Evolutionary conservation across 371 early-diverging fungal species (phyloP), one percentile per base, ranked within the genome.

Genomic region (Mucor indicus): DNA sequence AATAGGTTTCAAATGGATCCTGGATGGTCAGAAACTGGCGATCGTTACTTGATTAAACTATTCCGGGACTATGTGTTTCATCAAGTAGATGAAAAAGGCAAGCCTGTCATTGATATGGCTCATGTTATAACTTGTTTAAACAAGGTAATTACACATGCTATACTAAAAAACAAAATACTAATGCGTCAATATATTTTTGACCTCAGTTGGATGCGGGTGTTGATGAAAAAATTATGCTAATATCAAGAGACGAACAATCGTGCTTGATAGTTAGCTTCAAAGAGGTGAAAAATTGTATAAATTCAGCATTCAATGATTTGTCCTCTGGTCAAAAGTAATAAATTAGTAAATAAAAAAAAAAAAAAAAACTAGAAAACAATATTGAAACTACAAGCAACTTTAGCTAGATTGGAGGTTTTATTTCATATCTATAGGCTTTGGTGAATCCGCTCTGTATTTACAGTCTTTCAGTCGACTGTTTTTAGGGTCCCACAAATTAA

Each of bases 41-140:
- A 97, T 64, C 77, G 95, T 15, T 98, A 98, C 64, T 79, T 97
- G 32, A 84, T 96, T 50, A 95, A 94, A 63, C 78, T 98, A 15
- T 96, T 98, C 60, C 82, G 96, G 39, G 97, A 97, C 69, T 96
- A 94, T 64, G 92, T 97, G 22, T 98, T 98, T 65, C 98, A 97
- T 64, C 92, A 93, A 66, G 95, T 93, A 11, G 91, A 95, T 62
- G 92, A 91, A 39, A 70, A 79, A 31, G 95, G 93, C 3, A 63
- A 74, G 23, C 93, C 96, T 9, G 81, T 94, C 2, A 62, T 95
- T 13, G 93, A 96, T 63, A 85, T 96, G 72, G 91, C 86, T 1
- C 98, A 98, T 75, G 91, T 95, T 9, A 38, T 98, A 40, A 81
- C 86, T 17, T 91, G 92, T 66, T 71, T 33, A 4, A 33, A 33